Evolutionary conservation across 495 filamentous ascomycete species (phyloP).

Genomic region (Lepraria neglecta): DNA sequence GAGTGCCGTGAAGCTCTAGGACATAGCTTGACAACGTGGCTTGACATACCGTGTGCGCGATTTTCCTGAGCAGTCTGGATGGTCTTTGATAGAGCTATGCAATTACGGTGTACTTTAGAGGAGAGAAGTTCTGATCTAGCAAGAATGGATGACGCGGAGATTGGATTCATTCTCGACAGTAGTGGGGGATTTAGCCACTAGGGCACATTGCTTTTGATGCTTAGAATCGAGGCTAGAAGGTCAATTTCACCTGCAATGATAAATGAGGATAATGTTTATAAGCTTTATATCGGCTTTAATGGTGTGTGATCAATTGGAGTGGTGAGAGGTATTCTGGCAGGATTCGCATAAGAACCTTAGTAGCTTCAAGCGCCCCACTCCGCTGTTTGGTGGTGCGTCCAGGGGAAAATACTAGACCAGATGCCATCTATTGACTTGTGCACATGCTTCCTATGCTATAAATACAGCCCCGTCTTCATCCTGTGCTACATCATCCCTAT

Average conservation of each 20-base stretch:
- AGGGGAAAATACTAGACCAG: not conserved
- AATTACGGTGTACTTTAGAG: conserved; percentile 18
- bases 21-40: not conserved
- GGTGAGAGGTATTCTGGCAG: not conserved
- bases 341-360: not conserved
- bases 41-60: not conserved
- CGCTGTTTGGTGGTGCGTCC: not conserved
- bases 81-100: conserved; percentile 6
- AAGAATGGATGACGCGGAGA: conserved; percentile 22
- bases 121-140: conserved; percentile 18
- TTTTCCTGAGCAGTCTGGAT: not conserved
- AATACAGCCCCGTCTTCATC: not conserved
- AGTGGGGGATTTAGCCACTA: conserved; percentile 8
- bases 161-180: conserved; percentile 13
- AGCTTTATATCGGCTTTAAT: too few relatives aligned
- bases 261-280: too few relatives aligned
- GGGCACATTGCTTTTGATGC: conserved; percentile 14
- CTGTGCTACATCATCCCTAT: not conserved
- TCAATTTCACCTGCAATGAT: too few relatives aligned
- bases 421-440: not conserved
- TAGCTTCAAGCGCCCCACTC: not conserved
- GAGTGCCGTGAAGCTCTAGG: conserved; percentile 3
- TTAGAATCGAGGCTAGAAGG: too few relatives aligned
- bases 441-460: conserved; percentile 9
- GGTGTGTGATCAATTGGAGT: too few relatives aligned